These are phyloP conservation scores for Amoebophrya sp. DNA, from an alignment of 169 alveolate species.

Conservation along the genomic window DNA sequence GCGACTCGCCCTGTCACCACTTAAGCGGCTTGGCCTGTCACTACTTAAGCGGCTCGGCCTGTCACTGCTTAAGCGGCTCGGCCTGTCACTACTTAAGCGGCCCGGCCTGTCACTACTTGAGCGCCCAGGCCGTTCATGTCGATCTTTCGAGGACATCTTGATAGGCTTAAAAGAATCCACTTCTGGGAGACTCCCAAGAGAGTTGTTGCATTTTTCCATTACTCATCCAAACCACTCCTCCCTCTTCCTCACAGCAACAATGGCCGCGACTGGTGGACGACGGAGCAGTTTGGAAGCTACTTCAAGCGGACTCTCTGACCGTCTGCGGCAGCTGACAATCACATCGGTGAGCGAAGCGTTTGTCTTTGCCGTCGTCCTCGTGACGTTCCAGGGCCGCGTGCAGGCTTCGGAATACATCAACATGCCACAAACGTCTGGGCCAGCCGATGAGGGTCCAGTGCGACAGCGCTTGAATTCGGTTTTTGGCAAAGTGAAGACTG, in stretches of 20 bases:
- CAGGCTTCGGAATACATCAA: background rate
- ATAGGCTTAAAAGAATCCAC: too few species aligned
- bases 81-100: too few species aligned
- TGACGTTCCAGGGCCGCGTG: background rate
- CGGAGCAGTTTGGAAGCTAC: background rate
- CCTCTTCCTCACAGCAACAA: background rate
- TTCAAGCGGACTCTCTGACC: background rate
- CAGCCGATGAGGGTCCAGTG: background rate
- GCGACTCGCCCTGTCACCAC: too few species aligned
- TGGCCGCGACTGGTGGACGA: background rate
- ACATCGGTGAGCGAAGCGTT: background rate
- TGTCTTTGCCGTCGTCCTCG: background rate
- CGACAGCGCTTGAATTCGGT: background rate
- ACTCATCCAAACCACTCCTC: too few species aligned
- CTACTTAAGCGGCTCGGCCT: too few species aligned
- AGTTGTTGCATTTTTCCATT: too few species aligned
- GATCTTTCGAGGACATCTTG: too few species aligned
- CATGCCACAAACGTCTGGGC: background rate
- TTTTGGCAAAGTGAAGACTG: background rate
- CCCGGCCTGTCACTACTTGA: too few species aligned
- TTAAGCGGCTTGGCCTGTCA: too few species aligned
- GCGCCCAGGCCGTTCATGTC: too few species aligned
- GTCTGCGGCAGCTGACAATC: background rate
- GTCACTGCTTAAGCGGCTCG: too few species aligned
- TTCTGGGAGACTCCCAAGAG: too few species aligned